phyloP scores from a whole-genome alignment of 2,329 filamentous ascomycete species.

The Akanthomyces dipterigenus region DNA sequence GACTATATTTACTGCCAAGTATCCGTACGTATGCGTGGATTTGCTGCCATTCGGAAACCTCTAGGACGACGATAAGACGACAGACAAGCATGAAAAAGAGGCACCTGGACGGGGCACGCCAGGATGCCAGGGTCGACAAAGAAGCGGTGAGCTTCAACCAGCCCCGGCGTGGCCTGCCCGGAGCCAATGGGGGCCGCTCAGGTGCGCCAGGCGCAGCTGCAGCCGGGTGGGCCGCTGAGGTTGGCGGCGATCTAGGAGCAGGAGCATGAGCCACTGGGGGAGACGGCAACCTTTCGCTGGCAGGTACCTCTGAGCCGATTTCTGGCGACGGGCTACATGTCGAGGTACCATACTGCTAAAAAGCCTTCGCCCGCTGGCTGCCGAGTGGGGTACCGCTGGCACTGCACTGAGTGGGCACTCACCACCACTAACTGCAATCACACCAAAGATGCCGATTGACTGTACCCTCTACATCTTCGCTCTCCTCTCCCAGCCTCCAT shows the following conservation, averaged over 20 bases:
- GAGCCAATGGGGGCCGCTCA: constrained; percentile 8
- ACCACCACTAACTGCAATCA: neutral
- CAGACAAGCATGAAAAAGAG: neutral
- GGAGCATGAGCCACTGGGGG: neutral
- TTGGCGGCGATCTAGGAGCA: constrained; percentile 19
- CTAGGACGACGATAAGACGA: too few species aligned
- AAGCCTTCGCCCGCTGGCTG: neutral
- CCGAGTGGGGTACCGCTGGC: neutral
- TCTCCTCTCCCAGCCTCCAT: neutral
- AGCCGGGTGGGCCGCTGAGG: constrained; percentile 18
- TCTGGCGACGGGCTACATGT: too few species aligned
- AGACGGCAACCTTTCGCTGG: neutral
- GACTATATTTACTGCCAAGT: too few species aligned
- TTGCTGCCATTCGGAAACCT: too few species aligned
- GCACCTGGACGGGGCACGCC: neutral
- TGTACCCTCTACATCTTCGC: neutral
- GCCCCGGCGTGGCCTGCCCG: constrained; percentile 4
- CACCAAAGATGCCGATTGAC: neutral
- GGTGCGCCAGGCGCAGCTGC: constrained; percentile 24
- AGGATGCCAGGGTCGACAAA: neutral
- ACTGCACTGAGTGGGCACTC: neutral
- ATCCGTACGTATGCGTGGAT: too few species aligned
- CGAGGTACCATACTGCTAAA: neutral
- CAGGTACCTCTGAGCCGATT: too few species aligned
- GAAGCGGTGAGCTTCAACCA: constrained; percentile 14